These are phyloP conservation scores for Aspergillus latus DNA, from an alignment of 2,329 filamentous ascomycete species.

Conservation along the genomic window DNA sequence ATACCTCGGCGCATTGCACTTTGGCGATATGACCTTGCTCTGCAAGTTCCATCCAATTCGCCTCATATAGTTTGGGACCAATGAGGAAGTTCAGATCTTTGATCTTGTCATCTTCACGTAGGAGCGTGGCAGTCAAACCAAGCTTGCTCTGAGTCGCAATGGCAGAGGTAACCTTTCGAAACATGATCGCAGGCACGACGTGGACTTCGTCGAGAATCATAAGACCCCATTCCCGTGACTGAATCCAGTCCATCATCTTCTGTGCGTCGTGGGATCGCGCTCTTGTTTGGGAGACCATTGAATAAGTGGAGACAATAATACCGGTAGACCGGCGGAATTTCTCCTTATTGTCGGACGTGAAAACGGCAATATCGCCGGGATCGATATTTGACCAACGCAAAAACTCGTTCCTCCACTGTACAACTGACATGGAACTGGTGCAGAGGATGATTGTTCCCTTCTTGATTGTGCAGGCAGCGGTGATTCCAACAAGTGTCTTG, in stretches of 20 bases:
- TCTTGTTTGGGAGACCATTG: constrained; percentile 90
- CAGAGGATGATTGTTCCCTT: constrained; percentile 94
- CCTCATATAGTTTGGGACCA: constrained; percentile 94
- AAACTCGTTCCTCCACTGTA: constrained; percentile 96
- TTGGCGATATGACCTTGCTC: constrained; percentile 95
- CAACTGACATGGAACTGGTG: constrained; percentile 96
- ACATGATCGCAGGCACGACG: constrained; percentile 95
- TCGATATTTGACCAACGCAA: constrained; percentile 99
- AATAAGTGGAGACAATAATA: constrained; percentile 96
- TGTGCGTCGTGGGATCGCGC: constrained; percentile 87
- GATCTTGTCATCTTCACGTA: constrained; percentile 98
- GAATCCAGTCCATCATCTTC: constrained; percentile 97
- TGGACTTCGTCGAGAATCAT: constrained; percentile 98
- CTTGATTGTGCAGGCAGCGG: constrained; percentile 94
- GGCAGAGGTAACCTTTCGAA: constrained; percentile 85
- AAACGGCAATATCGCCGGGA: constrained; percentile 88
- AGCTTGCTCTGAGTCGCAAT: constrained; percentile 96
- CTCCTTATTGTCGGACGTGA: constrained; percentile 90
- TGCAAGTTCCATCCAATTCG: constrained; percentile 98
- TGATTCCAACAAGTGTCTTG: constrained; percentile 97
- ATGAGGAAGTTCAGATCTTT: constrained; percentile 96
- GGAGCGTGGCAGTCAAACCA: constrained; percentile 86
- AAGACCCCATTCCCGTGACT: constrained; percentile 87
- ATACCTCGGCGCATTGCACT: constrained; percentile 97
- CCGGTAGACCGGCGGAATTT: constrained; percentile 84